Conservation (phyloP, 768 basidiomycete species). For the Phlebiopsis gigantea region DNA sequence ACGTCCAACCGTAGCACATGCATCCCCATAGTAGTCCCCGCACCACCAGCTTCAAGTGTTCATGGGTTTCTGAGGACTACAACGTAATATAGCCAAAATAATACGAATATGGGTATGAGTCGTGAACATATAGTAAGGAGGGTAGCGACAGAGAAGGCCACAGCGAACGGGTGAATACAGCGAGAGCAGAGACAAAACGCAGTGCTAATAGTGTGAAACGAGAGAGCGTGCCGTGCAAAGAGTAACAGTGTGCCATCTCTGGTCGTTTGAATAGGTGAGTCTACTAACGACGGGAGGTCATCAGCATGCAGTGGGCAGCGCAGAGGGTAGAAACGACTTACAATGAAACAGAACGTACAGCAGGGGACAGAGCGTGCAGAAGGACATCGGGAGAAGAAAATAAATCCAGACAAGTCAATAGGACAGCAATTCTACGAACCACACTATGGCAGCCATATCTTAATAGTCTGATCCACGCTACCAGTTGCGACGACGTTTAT, state of each 20-base stretch:
- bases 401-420: slow-evolving; percentile 13
- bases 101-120: slow-evolving; percentile 13
- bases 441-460: slow-evolving; percentile 56
- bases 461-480: slow-evolving; percentile 62
- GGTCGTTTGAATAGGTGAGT: slow-evolving; percentile 8
- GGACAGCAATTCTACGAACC: slow-evolving; percentile 9
- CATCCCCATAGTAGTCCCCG: not conserved
- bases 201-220: slow-evolving; percentile 12
- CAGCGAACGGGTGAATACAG: slow-evolving; percentile 15
- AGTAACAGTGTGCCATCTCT: slow-evolving; percentile 8
- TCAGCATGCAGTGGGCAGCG: not conserved
- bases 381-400: slow-evolving; percentile 5
- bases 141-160: slow-evolving; percentile 9
- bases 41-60: not conserved
- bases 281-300: slow-evolving; percentile 2
- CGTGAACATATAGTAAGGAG: slow-evolving; percentile 8
- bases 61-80: slow-evolving; percentile 3
- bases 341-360: slow-evolving; percentile 9
- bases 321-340: not conserved
- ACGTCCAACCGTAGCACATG: not conserved
- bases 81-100: slow-evolving; percentile 9
- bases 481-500: slow-evolving; percentile 68
- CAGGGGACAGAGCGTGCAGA: slow-evolving; percentile 12
- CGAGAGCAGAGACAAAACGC: slow-evolving; percentile 12
- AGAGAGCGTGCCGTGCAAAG: slow-evolving; percentile 13